Evolutionary conservation across 305 asterid species (phyloP).

Genomic region (Caryopteris hybrid): DNA sequence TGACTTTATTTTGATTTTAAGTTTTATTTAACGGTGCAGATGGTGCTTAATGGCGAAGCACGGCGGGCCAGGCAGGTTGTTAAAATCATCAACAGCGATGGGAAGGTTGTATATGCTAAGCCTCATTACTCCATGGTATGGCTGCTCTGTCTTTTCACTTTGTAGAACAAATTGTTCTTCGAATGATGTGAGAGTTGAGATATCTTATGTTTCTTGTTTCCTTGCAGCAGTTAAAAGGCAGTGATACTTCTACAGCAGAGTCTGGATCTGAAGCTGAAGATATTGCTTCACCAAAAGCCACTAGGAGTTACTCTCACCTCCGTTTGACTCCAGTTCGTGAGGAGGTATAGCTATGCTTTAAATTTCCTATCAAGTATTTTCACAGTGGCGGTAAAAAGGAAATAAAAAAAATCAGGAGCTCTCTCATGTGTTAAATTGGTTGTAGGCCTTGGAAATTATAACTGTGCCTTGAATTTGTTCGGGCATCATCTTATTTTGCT

Average conservation of each 20-base stretch:
- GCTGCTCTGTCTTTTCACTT: neutral
- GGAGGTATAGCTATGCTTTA: conserved; percentile 55
- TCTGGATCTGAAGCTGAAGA: conserved; percentile 99
- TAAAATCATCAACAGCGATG: conserved; percentile 87
- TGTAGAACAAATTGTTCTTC: neutral
- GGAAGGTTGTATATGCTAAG: conserved; percentile 88
- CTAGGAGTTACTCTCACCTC: conserved; percentile 75
- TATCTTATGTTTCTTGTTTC: conserved; percentile 10
- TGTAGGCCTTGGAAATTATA: conserved; percentile 1
- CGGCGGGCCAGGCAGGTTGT: conserved; percentile 81
- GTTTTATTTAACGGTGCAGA: conserved; percentile 40
- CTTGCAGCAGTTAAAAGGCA: conserved; percentile 65
- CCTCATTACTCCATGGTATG: conserved; percentile 68
- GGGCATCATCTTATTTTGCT: neutral
- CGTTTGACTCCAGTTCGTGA: conserved; percentile 97
- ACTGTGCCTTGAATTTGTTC: neutral
- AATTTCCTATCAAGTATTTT: conserved; percentile 1
- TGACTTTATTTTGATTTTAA: conserved; percentile 2
- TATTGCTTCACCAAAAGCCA: conserved; percentile 84
- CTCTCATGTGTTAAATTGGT: conserved; percentile 9
- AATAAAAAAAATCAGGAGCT: neutral
- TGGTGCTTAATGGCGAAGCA: conserved; percentile 87
- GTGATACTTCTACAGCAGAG: conserved; percentile 96
- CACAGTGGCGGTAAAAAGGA: neutral
- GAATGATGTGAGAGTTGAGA: conserved; percentile 6